Evolutionary conservation across 177 flowering plant genomes (phyloP), one percentile per base, ranked within the genome.

Genomic region (Telopea speciosissima): DNA sequence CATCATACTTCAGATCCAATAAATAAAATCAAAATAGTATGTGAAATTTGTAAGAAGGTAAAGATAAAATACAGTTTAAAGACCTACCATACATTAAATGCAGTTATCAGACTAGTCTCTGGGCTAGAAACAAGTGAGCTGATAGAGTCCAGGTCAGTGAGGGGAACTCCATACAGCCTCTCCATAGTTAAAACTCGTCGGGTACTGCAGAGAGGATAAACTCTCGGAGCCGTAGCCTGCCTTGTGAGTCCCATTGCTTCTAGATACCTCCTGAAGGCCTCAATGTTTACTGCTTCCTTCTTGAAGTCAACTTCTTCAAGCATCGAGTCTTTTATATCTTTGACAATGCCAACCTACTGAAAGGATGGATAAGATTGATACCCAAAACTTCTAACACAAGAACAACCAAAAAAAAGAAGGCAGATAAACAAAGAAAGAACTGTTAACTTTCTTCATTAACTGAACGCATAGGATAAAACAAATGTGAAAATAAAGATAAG

Each of bases 111-210:
- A 83, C 93, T 90, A 21, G 83, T 70, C 81, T 94, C 98, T 31
- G 98, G 97, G 81, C 82, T 87, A 70, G 90, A 69, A 80, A 92
- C 97, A 70, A 94, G 90, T n/a, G 98, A 87, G 42, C 86, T 87
- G 68, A 94, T 87, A 49, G 97, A 88, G 62, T 94, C 85, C 63
- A 94, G 84, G 76, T 94, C 97, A 23, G 98, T 94, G 65, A 94
- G 90, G 81, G 98, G 98, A 75, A 92, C 98, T 76, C 98, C 98
- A 77, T 94, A 92, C 62, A 94, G 89, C 83, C 98, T 89, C 82
- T 94, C 85, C 98, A 94, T 94, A 60, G 98, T 94, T 72, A 94
- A 72, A 63, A 94, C 83, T 69, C 93, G 83, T 28, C 72, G 79
- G 54, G 86, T 84, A 78, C 93, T 89, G 81, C 88, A 90, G 54